phyloP scores from a whole-genome alignment of 805 yeast species.

The Kluyveromyces dobzhanskii region DNA sequence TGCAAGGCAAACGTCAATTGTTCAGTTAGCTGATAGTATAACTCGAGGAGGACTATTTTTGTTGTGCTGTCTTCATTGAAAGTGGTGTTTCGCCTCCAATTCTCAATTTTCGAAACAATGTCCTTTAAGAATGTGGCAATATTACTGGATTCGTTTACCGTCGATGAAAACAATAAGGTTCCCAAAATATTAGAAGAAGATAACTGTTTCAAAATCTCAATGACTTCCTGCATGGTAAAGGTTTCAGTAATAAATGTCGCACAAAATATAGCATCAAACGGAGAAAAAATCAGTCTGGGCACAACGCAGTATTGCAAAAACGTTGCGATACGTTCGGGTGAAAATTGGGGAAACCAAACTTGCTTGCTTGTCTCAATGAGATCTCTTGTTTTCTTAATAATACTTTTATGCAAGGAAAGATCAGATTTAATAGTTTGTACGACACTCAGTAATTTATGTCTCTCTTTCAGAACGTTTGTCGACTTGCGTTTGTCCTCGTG shows the following conservation, averaged over 20 bases:
- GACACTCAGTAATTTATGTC: constrained; percentile 9
- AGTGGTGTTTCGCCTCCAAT: constrained; percentile 34
- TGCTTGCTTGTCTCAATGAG: constrained; percentile 7
- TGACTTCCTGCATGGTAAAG: constrained; percentile 36
- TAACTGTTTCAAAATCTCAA: constrained; percentile 37
- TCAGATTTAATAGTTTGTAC: constrained; percentile 14
- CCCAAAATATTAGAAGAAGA: constrained; percentile 42
- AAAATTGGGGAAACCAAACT: constrained; percentile 12
- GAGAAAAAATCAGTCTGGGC: constrained; percentile 71
- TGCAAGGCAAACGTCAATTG: constrained; percentile 16
- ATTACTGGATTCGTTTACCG: constrained; percentile 74
- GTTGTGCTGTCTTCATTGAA: constrained; percentile 15
- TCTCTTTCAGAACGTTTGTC: constrained; percentile 13
- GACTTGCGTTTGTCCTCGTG: constrained; percentile 11
- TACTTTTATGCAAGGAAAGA: constrained; percentile 17
- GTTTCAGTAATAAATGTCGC: constrained; percentile 51
- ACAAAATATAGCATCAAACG: constrained; percentile 70
- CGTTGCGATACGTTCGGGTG: constrained; percentile 17
- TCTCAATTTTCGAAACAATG: constrained; percentile 39
- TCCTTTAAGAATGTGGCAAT: constrained; percentile 65
- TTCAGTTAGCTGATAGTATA: constrained; percentile 44
- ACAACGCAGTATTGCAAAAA: constrained; percentile 60
- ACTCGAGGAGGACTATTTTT: constrained; percentile 37
- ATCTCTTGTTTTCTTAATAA: constrained; percentile 9
- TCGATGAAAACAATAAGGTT: constrained; percentile 57